Percentiles rank a stretch among this genome's conserved stretches.
phyloP scores from a whole-genome alignment of 176 grass and related monocot genomes.

The Pharus latifolius region DNA sequence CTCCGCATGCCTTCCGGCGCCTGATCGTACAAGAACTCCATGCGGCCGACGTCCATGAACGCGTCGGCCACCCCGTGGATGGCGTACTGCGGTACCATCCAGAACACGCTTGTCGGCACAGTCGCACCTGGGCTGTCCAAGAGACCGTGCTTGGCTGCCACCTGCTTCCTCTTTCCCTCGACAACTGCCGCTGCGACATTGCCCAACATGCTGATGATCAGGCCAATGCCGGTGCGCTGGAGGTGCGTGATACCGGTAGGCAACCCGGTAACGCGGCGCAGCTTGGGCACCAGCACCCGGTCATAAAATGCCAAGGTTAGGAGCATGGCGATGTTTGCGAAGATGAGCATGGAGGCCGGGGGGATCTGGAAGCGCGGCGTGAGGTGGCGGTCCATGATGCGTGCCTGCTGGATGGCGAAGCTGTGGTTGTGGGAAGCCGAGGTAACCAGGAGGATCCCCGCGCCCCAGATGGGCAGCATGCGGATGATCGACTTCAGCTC shows the following conservation, averaged over 20 bases:
- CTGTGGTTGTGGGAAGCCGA: conserved; percentile 41
- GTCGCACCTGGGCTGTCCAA: not conserved
- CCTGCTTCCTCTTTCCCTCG: conserved; percentile 33
- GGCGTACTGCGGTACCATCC: conserved; percentile 40
- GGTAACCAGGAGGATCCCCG: conserved; percentile 41
- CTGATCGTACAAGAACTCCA: conserved; percentile 75
- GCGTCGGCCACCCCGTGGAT: conserved; percentile 56
- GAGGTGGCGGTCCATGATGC: conserved; percentile 44
- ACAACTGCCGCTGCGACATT: conserved; percentile 37
- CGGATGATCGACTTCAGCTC: conserved; percentile 61
- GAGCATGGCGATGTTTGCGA: conserved; percentile 37
- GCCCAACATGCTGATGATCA: conserved; percentile 25
- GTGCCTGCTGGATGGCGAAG: conserved; percentile 49
- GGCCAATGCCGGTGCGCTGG: conserved; percentile 64
- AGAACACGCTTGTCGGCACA: conserved; percentile 40
- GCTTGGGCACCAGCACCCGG: conserved; percentile 35
- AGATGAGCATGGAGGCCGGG: conserved; percentile 47
- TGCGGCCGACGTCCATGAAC: conserved; percentile 56
- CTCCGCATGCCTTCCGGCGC: conserved; percentile 69
- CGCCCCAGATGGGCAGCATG: conserved; percentile 52
- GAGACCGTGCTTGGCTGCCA: conserved; percentile 26
- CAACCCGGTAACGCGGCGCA: conserved; percentile 17
- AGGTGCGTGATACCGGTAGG: conserved; percentile 57
- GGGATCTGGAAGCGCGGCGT: conserved; percentile 36
- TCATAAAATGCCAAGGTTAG: conserved; percentile 46